These are phyloP conservation scores for Geopyxis carbonaria DNA, from an alignment of 495 filamentous ascomycete genomes.

Conservation along the genomic window DNA sequence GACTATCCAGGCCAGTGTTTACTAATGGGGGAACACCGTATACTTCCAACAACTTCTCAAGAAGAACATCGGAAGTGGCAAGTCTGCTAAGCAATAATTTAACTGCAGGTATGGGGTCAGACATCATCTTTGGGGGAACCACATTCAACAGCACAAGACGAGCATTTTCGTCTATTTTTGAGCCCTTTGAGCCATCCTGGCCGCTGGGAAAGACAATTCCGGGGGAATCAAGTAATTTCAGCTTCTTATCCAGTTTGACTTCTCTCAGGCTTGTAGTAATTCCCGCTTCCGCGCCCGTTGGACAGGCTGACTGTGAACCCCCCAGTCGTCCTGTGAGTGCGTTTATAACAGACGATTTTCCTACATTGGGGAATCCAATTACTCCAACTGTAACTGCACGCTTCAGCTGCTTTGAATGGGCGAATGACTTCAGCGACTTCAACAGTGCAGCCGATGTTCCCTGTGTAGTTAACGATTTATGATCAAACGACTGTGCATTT, in stretches of 20 bases:
- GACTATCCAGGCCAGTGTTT: constrained; percentile 41
- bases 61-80: constrained; percentile 48
- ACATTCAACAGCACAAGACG: constrained; percentile 78
- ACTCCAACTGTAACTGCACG: constrained; percentile 81
- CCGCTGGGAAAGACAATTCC: constrained; percentile 75
- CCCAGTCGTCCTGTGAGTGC: constrained; percentile 68
- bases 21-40: constrained; percentile 64
- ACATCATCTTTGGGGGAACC: constrained; percentile 80
- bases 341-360: constrained; percentile 95
- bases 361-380: constrained; percentile 93
- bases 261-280: constrained; percentile 76
- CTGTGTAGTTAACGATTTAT: constrained; percentile 72
- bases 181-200: constrained; percentile 34
- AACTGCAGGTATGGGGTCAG: constrained; percentile 76
- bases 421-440: constrained; percentile 77
- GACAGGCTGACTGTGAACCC: constrained; percentile 50
- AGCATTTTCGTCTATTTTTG: constrained; percentile 59
- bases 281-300: constrained; percentile 80
- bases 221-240: constrained; percentile 87
- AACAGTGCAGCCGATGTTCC: constrained; percentile 77
- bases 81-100: constrained; percentile 62
- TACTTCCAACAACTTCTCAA: constrained; percentile 57
- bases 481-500: constrained; percentile 83
- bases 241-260: constrained; percentile 87
- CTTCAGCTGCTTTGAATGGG: constrained; percentile 68